Evolutionary conservation across 2,329 filamentous ascomycete genomes (phyloP), one percentile per base, ranked within the genome.

Genomic region (Fusarium xylarioides): DNA sequence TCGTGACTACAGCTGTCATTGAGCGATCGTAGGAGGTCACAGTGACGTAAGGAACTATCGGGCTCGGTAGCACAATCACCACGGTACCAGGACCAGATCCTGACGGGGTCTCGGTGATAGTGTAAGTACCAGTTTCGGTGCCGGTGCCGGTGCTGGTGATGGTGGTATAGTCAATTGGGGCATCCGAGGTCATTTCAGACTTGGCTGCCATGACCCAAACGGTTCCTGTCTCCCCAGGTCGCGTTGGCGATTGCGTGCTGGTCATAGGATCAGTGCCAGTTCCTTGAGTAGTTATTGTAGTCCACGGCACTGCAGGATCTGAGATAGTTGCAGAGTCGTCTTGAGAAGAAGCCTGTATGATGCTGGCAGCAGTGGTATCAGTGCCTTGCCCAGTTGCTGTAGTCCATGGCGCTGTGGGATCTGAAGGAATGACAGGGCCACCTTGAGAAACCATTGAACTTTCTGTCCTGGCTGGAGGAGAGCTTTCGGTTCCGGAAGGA

Each of bases 1-100:
- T 52, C 12, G 32, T 52, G 12, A 11, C n/a, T 4, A 35, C 0
- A 35, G 9, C 49, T 26, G 49, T 52, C 1, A 26, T 1, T 0
- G 32, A 52, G 16, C 6, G 1, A 52, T 49, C 46, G 2, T 32
- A 49, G 5, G 46, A 32, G 12, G 46, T 49, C 28, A 49, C 21
- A 15, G 46, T 49, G 23, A 49, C 21, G 4, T 49, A 32, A 10
- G 0, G 46, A 18, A 11, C 46, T n/a, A 32, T 2, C 6, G 46
- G 28, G 28, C 46, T 32, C 11, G 46, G 28, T 3, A 49, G 4
- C 11, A 49, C 46, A 18, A 49, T 23, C 11, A 49, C 3, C 21
- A 49, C 46, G 6, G 46, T 49, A 32, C 28, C 46, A 23, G 2
- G 21, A 1, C 46, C 46, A 18, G 46, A 2, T 49, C 28, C 28